Percentiles rank a stretch among this genome's conserved stretches.
Evolutionary conservation across 2,329 filamentous ascomycete genomes (phyloP).

Genomic region (Raffaelea ambrosiae): DNA sequence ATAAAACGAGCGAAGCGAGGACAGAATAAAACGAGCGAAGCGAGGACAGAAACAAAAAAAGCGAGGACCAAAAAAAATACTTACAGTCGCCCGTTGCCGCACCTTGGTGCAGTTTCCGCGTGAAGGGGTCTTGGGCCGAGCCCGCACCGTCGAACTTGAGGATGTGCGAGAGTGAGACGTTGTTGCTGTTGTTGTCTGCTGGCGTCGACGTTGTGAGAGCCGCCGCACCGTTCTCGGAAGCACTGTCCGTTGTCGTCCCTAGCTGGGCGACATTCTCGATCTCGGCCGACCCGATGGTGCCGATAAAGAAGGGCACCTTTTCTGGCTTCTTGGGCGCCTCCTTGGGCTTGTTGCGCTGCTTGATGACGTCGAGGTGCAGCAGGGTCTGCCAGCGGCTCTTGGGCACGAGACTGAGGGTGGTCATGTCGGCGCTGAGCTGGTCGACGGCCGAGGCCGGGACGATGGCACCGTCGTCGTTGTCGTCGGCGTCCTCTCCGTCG

Average conservation of each 20-base stretch:
- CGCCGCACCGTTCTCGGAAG: slow-evolving; percentile 13
- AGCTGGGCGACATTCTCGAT: slow-evolving; percentile 5
- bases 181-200: slow-evolving; percentile 23
- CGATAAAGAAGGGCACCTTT: slow-evolving; percentile 58
- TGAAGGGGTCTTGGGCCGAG: slow-evolving; percentile 51
- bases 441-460: slow-evolving; percentile 53
- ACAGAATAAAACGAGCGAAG: background rate
- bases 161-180: slow-evolving; percentile 48
- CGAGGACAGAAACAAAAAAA: background rate
- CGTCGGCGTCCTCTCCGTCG: slow-evolving; percentile 27
- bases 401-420: slow-evolving; percentile 82
- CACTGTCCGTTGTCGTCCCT: background rate
- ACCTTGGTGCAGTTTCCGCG: slow-evolving; percentile 45
- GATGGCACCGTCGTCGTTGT: slow-evolving; percentile 42
- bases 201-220: no score
- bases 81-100: slow-evolving; percentile 52
- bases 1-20: background rate
- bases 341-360: slow-evolving; percentile 87
- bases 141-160: slow-evolving; percentile 54
- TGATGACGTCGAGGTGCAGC: slow-evolving; percentile 84
- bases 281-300: slow-evolving; percentile 11
- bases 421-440: slow-evolving; percentile 73
- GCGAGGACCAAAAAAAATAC: slow-evolving; percentile 24
- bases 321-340: slow-evolving; percentile 87
- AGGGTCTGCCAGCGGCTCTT: slow-evolving; percentile 91